Conservation (phyloP, 148 eudicot species). For the Rhododendron simsii region DNA sequence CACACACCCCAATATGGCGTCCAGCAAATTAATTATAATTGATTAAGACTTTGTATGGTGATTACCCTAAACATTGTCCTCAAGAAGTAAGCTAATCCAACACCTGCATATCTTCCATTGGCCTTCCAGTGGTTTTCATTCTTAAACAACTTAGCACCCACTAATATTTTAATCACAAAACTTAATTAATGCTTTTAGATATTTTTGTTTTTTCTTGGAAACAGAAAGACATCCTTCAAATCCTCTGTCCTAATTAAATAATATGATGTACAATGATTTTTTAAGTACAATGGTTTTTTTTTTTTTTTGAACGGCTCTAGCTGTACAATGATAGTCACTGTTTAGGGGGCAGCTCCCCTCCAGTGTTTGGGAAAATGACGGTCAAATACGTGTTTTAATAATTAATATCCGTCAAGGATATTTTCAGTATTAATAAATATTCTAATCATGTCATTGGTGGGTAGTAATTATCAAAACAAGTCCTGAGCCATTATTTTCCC, state of each 20-base stretch:
- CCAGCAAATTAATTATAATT: conserved; percentile 14
- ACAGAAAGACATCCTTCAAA: neutral
- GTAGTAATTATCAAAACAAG: no score
- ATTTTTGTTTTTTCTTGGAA: neutral
- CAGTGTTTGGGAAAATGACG: no score
- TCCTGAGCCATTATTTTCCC: no score
- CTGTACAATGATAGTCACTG: no score
- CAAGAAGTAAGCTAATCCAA: conserved; percentile 33
- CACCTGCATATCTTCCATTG: conserved; percentile 23
- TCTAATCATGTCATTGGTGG: no score
- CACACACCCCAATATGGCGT: conserved; percentile 20
- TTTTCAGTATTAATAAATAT: no score
- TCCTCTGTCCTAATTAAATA: neutral
- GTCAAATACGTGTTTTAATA: no score
- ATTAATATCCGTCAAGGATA: no score
- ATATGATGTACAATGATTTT: no score
- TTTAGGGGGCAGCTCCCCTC: no score
- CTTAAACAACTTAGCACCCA: conserved; percentile 24
- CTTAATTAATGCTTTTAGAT: conserved; percentile 15
- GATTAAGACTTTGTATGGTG: conserved; percentile 11
- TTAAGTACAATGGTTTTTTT: no score
- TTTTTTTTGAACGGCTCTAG: no score
- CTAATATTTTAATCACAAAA: conserved; percentile 11
- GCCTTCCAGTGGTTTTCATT: conserved; percentile 28
- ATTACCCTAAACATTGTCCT: conserved; percentile 22